Evolutionary conservation across 345 rosid genomes (phyloP).

Genomic region (Gossypium bickii): DNA sequence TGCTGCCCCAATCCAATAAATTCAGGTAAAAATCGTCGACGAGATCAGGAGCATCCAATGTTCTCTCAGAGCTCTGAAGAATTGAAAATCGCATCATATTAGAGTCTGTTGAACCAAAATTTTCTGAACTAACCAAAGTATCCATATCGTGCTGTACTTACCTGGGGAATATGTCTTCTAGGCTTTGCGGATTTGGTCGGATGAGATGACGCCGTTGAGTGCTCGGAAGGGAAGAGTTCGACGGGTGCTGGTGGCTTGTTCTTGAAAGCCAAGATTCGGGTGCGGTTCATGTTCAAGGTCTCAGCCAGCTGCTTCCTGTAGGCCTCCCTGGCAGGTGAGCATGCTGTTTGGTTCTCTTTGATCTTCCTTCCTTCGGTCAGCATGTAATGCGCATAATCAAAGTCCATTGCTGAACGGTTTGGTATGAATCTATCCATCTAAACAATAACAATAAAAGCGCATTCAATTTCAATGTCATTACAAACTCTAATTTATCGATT

Average conservation of each 20-base stretch:
- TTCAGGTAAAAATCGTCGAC: slow-evolving; percentile 49
- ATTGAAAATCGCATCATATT: background rate
- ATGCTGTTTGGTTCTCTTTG: slow-evolving; percentile 34
- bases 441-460: background rate
- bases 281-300: slow-evolving; percentile 50
- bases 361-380: slow-evolving; percentile 47
- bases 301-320: slow-evolving; percentile 63
- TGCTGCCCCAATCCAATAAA: slow-evolving; percentile 47
- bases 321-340: slow-evolving; percentile 61
- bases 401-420: slow-evolving; percentile 68
- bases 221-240: slow-evolving; percentile 15
- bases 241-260: slow-evolving; percentile 50
- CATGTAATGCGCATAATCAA: slow-evolving; percentile 63
- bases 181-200: slow-evolving; percentile 29
- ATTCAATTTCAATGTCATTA: background rate
- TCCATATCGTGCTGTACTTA: background rate
- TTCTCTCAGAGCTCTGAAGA: slow-evolving; percentile 40
- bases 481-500: background rate
- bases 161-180: slow-evolving; percentile 40
- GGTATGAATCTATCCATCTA: slow-evolving; percentile 78
- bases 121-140: too few relatives aligned
- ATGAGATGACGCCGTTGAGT: slow-evolving; percentile 9
- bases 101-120: background rate
- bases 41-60: slow-evolving; percentile 48
- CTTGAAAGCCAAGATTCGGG: slow-evolving; percentile 67